These are phyloP conservation scores for Ophiocordyceps unilateralis DNA, from an alignment of 2,329 filamentous ascomycete genomes.

Conservation along the genomic window DNA sequence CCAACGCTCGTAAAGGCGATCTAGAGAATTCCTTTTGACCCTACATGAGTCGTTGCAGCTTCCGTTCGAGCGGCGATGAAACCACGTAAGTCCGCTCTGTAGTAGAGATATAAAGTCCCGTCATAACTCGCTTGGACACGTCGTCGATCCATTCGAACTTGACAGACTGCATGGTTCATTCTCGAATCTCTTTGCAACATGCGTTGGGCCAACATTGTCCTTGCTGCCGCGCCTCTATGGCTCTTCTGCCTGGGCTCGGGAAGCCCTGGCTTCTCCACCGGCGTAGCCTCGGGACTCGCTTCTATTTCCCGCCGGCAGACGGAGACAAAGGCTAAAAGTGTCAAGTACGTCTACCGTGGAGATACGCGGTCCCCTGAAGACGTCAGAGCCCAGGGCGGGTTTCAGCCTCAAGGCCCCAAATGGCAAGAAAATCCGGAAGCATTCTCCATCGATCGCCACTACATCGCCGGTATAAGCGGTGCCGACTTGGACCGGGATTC, in stretches of 20 bases:
- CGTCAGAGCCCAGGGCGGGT: background rate
- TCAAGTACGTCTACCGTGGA: background rate
- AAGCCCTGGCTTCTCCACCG: no score
- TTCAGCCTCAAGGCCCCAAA: background rate
- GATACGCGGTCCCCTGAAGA: background rate
- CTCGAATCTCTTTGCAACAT: background rate
- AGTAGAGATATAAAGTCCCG: no score
- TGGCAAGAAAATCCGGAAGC: background rate
- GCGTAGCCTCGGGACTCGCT: background rate
- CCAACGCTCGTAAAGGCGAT: no score
- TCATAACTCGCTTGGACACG: no score
- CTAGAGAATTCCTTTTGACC: no score
- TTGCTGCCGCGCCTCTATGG: background rate
- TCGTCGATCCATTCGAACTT: no score
- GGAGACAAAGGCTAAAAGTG: background rate
- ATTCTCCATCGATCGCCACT: background rate
- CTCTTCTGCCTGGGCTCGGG: background rate
- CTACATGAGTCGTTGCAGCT: no score
- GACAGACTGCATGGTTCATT: no score
- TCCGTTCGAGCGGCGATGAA: no score
- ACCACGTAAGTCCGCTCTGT: no score
- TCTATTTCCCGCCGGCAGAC: background rate
- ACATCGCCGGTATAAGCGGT: background rate
- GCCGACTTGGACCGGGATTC: background rate
- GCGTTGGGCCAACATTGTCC: background rate